Conservation (phyloP, 768 basidiomycete genomes). For the Suillus clintonianus region DNA sequence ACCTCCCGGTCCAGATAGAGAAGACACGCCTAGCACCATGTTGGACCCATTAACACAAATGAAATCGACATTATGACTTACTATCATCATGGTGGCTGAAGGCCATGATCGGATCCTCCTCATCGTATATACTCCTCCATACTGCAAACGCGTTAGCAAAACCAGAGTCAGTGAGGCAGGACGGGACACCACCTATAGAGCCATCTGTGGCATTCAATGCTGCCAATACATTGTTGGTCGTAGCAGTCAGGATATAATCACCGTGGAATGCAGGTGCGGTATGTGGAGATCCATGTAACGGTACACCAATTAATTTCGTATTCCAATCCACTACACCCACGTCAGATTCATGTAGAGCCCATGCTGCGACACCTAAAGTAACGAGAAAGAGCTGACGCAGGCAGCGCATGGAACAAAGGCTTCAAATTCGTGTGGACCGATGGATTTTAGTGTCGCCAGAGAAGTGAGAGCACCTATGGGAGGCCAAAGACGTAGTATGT, state of each 20-base stretch:
- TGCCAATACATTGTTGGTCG: constrained; percentile 76
- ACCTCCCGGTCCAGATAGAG: constrained; percentile 77
- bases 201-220: constrained; percentile 70
- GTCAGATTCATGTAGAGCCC: constrained; percentile 70
- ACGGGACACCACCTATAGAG: constrained; percentile 56
- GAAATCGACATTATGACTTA: constrained; percentile 36
- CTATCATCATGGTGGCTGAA: constrained; percentile 62
- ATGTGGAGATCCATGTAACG: constrained; percentile 49
- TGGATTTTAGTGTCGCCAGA: not conserved
- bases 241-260: constrained; percentile 64
- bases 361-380: constrained; percentile 25
- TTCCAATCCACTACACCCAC: constrained; percentile 90
- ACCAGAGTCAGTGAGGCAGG: constrained; percentile 8
- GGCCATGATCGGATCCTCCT: constrained; percentile 63
- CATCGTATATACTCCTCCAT: constrained; percentile 82
- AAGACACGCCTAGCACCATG: constrained; percentile 53
- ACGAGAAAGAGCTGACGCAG: constrained; percentile 19
- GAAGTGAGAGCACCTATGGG: constrained; percentile 8
- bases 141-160: constrained; percentile 38
- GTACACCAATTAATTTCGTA: constrained; percentile 72
- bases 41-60: not conserved
- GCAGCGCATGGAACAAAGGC: constrained; percentile 14
- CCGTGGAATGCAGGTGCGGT: constrained; percentile 65
- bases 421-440: not conserved
- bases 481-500: too few relatives aligned